These are phyloP conservation scores for Trichosporon inkin DNA, from an alignment of 1,284 basidiomycete genomes.

Conservation along the genomic window DNA sequence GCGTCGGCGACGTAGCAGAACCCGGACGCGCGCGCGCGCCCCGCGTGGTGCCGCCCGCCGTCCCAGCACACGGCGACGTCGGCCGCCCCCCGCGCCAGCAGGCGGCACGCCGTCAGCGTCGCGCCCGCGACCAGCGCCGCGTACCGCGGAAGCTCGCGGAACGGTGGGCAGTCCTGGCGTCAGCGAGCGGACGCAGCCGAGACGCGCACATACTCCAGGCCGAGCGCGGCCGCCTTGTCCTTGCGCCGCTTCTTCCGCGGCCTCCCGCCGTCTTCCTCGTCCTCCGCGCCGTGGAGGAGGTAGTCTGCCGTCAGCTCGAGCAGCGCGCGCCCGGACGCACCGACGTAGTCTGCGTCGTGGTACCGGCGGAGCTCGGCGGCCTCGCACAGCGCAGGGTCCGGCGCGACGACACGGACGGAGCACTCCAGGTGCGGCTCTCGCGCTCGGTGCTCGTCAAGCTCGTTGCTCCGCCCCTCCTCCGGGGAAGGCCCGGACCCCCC, in stretches of 20 bases:
- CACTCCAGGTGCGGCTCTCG: not conserved
- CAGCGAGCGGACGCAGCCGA: too few relatives aligned
- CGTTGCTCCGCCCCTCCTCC: not conserved
- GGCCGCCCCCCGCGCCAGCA: conserved; percentile 56
- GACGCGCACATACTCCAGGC: conserved; percentile 63
- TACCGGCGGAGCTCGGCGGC: conserved; percentile 45
- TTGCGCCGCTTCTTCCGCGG: conserved; percentile 28
- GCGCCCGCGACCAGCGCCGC: conserved; percentile 70
- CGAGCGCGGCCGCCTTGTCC: conserved; percentile 52
- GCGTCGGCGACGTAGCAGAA: conserved; percentile 94
- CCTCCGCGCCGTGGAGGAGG: conserved; percentile 13
- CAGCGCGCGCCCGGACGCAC: conserved; percentile 21
- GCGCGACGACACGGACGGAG: conserved; percentile 25
- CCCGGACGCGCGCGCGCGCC: conserved; percentile 68
- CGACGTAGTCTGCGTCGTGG: conserved; percentile 51
- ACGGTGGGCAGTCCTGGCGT: conserved; percentile 73
- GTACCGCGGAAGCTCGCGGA: conserved; percentile 66
- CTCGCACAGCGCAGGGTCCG: conserved; percentile 30
- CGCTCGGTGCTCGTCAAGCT: too few relatives aligned
- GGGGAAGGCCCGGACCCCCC: too few relatives aligned
- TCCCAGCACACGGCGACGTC: conserved; percentile 77
- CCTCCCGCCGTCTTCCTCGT: conserved; percentile 11
- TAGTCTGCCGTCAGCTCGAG: conserved; percentile 20
- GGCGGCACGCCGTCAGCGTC: conserved; percentile 64
- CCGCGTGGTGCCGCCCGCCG: conserved; percentile 58